These are phyloP conservation scores for Lactarius pseudohatsudake DNA, from an alignment of 768 basidiomycete genomes.

Conservation along the genomic window DNA sequence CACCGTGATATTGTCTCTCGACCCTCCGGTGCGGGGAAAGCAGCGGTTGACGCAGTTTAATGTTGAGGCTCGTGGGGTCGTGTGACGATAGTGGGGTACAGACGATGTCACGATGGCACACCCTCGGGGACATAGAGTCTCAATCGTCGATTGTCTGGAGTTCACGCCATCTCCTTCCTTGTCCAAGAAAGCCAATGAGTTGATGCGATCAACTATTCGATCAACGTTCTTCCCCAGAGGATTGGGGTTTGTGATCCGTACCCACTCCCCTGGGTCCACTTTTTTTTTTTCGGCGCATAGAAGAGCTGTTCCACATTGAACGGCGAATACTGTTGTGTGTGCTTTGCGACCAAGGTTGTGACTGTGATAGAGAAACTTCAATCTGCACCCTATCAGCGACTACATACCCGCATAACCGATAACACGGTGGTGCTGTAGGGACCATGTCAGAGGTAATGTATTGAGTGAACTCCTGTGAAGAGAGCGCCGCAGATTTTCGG, in stretches of 20 bases:
- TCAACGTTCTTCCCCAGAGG: neutral
- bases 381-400: neutral
- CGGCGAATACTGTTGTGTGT: neutral
- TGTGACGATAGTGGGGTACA: neutral
- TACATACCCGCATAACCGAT: neutral
- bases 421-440: neutral
- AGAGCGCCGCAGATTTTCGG: neutral
- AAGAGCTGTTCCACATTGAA: neutral
- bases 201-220: constrained; percentile 3
- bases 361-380: neutral
- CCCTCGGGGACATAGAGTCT: neutral
- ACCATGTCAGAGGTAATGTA: neutral
- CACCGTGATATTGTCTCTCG: neutral
- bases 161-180: neutral
- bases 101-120: neutral
- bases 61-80: neutral
- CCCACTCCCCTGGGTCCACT: neutral
- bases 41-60: neutral
- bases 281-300: neutral
- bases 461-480: neutral
- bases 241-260: neutral
- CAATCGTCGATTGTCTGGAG: neutral
- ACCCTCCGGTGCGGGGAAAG: neutral
- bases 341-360: constrained; percentile 3
- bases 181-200: neutral